Evolutionary conservation across 139 green algal genomes (phyloP).

Genomic region (Chlamydomonas sp.): DNA sequence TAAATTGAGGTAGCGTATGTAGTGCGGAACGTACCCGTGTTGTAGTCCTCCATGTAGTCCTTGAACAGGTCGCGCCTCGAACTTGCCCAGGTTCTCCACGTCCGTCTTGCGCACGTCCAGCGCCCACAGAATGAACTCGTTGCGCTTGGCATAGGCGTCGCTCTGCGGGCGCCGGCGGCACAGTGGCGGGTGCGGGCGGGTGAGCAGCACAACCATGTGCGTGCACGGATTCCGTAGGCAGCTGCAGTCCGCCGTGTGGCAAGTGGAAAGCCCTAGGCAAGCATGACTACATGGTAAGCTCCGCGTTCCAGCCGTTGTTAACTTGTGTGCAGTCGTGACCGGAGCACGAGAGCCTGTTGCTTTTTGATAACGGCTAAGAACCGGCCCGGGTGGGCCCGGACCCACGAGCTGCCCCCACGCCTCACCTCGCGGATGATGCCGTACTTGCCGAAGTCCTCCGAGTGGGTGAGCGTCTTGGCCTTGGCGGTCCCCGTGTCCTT

Average conservation of each 20-base stretch:
- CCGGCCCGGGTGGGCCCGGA: too few species aligned
- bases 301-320: not conserved
- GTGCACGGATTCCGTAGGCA: not conserved
- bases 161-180: constrained; percentile 22
- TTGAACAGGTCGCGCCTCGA: constrained; percentile 84
- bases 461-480: not conserved
- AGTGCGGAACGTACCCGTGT: constrained; percentile 56
- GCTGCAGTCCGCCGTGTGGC: too few species aligned
- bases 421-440: constrained; percentile 83
- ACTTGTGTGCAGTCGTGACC: not conserved
- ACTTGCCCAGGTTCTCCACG: constrained; percentile 73
- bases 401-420: too few species aligned
- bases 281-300: not conserved
- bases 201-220: not conserved
- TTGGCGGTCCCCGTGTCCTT: constrained; percentile 19
- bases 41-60: constrained; percentile 84
- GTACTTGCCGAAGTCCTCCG: constrained; percentile 80
- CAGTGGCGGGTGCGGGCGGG: not conserved
- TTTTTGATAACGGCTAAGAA: constrained; percentile 2
- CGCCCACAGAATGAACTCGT: constrained; percentile 89
- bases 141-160: constrained; percentile 67
- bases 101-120: constrained; percentile 81
- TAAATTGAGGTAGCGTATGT: not conserved
- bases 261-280: not conserved
- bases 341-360: too few species aligned